Conservation (phyloP, 805 yeast genomes). For the Kodamaea jinghongensis region DNA sequence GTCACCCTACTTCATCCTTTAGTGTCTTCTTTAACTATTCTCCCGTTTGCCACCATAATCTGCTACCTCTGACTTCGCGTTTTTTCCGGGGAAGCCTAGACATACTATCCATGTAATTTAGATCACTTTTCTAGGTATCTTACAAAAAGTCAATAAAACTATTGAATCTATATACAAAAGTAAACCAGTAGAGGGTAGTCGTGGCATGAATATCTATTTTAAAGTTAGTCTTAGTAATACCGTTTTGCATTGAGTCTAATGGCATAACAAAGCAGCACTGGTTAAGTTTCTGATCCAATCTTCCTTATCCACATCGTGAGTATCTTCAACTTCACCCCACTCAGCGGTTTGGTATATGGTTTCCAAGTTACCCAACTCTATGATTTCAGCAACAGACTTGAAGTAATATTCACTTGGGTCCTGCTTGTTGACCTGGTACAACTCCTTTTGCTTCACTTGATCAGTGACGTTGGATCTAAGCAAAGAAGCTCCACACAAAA, state of each 20-base stretch:
- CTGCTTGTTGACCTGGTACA: conserved; percentile 37
- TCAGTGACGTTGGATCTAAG: conserved; percentile 46
- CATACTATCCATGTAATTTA: too few species aligned
- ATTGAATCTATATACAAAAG: too few species aligned
- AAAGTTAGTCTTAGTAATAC: too few species aligned
- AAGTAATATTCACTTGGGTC: conserved; percentile 31
- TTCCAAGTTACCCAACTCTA: conserved; percentile 77
- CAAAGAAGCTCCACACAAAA: conserved; percentile 73
- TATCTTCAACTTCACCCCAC: conserved; percentile 99
- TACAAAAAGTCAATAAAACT: too few species aligned
- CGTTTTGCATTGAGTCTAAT: not conserved
- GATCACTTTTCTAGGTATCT: too few species aligned
- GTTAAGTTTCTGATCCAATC: conserved; percentile 82
- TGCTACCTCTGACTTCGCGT: too few species aligned
- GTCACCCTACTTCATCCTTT: too few species aligned
- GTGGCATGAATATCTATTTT: too few species aligned
- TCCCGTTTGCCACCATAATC: too few species aligned
- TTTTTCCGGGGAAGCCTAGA: too few species aligned
- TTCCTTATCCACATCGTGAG: conserved; percentile 95
- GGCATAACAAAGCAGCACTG: conserved; percentile 57
- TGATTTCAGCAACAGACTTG: conserved; percentile 63
- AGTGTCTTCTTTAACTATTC: too few species aligned
- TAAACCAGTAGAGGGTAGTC: too few species aligned
- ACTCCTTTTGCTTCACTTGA: conserved; percentile 14
- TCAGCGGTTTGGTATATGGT: conserved; percentile 77